Evolutionary conservation across 176 grass and related monocot species (phyloP).

Genomic region (Avena sativa): DNA sequence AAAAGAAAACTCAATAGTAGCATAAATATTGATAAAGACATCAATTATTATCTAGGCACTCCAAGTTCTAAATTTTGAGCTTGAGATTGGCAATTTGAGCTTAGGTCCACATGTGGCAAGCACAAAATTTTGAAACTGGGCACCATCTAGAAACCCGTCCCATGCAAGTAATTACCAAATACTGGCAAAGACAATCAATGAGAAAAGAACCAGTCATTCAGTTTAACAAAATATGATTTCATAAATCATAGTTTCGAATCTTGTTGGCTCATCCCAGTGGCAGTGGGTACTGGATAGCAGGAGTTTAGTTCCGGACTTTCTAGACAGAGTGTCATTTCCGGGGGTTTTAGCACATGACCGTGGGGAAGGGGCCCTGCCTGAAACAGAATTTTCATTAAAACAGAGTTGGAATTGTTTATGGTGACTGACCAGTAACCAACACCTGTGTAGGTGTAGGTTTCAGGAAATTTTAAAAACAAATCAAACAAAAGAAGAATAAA

Average conservation of each 20-base stretch:
- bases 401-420: no score
- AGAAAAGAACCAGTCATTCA: not conserved
- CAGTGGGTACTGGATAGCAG: not conserved
- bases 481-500: no score
- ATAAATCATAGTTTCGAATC: not conserved
- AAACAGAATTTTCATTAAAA: no score
- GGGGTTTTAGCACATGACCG: no score
- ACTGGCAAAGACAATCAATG: constrained; percentile 23
- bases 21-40: constrained; percentile 24
- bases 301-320: not conserved
- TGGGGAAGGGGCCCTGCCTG: no score
- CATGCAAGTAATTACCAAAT: constrained; percentile 25
- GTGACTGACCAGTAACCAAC: no score
- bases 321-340: not conserved
- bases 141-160: not conserved
- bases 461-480: no score
- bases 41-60: not conserved
- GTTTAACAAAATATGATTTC: constrained; percentile 6
- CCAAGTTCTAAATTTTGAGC: not conserved
- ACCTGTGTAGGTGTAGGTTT: no score
- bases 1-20: constrained; percentile 24
- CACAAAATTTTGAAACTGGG: not conserved
- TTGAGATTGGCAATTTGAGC: not conserved
- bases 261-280: no score
- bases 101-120: not conserved